A percentile compares a stretch with the other conserved stretches of the same genome.
phyloP scores from a whole-genome alignment of 163 green algal species.

The Chlamydomonas reinhardtii region DNA sequence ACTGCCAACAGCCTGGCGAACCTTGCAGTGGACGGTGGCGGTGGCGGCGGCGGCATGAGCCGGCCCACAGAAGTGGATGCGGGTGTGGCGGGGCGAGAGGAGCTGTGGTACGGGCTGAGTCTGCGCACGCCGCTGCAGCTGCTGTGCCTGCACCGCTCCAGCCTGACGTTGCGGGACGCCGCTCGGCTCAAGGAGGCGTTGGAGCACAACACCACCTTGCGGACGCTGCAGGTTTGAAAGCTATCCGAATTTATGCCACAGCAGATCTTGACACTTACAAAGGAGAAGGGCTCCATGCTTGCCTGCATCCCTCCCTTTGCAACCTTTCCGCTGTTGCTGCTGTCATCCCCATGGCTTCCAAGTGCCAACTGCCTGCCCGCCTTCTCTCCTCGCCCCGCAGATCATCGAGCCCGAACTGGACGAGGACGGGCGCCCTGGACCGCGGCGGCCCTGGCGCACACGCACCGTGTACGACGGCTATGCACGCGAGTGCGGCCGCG shows the following conservation, averaged over 20 bases:
- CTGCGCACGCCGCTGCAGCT: not conserved
- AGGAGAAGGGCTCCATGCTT: too few relatives aligned
- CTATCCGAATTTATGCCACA: too few relatives aligned
- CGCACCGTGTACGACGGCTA: not conserved
- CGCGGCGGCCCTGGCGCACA: not conserved
- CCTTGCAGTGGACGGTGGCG: too few relatives aligned
- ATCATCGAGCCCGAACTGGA: not conserved
- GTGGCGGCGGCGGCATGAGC: not conserved
- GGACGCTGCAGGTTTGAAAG: not conserved
- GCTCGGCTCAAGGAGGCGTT: not conserved
- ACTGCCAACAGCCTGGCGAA: too few relatives aligned
- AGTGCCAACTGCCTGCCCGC: too few relatives aligned
- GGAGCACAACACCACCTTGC: not conserved
- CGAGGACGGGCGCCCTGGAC: too few relatives aligned
- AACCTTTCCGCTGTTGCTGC: too few relatives aligned
- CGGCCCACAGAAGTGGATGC: not conserved
- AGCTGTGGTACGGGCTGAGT: not conserved
- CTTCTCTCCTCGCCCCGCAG: not conserved
- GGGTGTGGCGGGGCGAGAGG: not conserved
- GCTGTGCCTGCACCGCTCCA: not conserved
- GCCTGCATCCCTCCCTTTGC: too few relatives aligned
- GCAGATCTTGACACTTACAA: too few relatives aligned
- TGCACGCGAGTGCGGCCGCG: too few relatives aligned
- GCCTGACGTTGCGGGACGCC: not conserved
- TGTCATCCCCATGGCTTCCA: too few relatives aligned